These are phyloP conservation scores for Aspergillus floridensis DNA, from an alignment of 2,329 filamentous ascomycete species.

Conservation along the genomic window DNA sequence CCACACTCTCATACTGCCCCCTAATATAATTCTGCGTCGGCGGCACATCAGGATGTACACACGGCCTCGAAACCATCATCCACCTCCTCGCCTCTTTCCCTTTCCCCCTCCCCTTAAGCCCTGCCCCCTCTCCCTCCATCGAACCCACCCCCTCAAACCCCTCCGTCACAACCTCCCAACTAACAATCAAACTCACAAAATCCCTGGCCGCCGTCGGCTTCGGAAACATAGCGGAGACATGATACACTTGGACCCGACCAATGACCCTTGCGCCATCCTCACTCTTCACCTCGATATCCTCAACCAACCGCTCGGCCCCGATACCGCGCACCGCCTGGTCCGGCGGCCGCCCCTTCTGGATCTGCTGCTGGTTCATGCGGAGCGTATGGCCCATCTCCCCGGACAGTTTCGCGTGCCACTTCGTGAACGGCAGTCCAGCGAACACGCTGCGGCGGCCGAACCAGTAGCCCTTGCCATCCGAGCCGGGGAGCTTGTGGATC, in stretches of 20 bases:
- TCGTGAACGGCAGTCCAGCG: slow-evolving; percentile 70
- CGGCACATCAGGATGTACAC: slow-evolving; percentile 70
- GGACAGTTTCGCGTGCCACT: slow-evolving; percentile 74
- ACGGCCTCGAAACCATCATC: slow-evolving; percentile 85
- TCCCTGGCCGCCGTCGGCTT: slow-evolving; percentile 84
- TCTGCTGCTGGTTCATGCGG: slow-evolving; percentile 66
- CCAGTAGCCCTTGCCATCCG: slow-evolving; percentile 84
- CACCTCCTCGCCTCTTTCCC: slow-evolving; percentile 60
- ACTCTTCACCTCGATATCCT: slow-evolving; percentile 52
- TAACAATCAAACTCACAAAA: slow-evolving; percentile 77
- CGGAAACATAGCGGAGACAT: slow-evolving; percentile 85
- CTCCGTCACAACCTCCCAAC: slow-evolving; percentile 47
- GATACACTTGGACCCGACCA: slow-evolving; percentile 61
- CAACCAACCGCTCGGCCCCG: slow-evolving; percentile 73
- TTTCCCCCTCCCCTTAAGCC: slow-evolving; percentile 13
- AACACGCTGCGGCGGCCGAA: slow-evolving; percentile 84
- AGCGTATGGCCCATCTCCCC: slow-evolving; percentile 78
- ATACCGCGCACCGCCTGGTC: slow-evolving; percentile 80
- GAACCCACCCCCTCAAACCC: slow-evolving; percentile 13
- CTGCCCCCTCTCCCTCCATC: slow-evolving; percentile 29
- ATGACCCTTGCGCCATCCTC: slow-evolving; percentile 12
- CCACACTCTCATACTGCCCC: slow-evolving; percentile 86
- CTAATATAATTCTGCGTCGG: slow-evolving; percentile 71
- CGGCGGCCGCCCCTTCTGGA: slow-evolving; percentile 64
- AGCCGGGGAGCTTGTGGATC: slow-evolving; percentile 75